Conservation (phyloP, 352 stramenopile genomes). For the Globisporangium middletonii region DNA sequence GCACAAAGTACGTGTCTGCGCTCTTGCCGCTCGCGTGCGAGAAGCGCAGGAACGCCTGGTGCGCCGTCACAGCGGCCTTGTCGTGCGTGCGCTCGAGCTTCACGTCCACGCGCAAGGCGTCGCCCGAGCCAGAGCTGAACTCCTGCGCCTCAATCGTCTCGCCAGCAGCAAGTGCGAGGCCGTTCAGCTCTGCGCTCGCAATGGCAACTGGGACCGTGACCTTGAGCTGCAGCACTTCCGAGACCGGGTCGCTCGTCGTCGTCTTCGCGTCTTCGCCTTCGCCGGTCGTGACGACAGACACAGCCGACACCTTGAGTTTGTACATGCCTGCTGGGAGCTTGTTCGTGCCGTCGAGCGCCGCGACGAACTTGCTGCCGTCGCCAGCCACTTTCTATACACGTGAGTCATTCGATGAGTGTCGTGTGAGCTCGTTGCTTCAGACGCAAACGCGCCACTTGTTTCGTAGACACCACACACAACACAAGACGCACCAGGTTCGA, state of each 20-base stretch:
- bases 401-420: neutral
- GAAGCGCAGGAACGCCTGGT: conserved; percentile 80
- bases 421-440: neutral
- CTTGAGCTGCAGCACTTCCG: conserved; percentile 68
- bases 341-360: conserved; percentile 27
- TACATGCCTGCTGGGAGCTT: conserved; percentile 63
- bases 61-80: conserved; percentile 48
- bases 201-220: conserved; percentile 66
- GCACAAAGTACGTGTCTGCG: conserved; percentile 69
- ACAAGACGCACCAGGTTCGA: conserved; percentile 43
- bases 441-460: neutral
- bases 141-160: conserved; percentile 44
- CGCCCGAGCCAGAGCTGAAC: conserved; percentile 56
- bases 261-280: conserved; percentile 24
- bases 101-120: conserved; percentile 54
- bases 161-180: conserved; percentile 33
- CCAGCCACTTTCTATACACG: conserved; percentile 45
- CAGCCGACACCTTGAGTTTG: conserved; percentile 70
- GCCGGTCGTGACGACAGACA: conserved; percentile 17
- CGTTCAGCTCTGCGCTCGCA: conserved; percentile 47
- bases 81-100: conserved; percentile 47
- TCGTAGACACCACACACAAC: neutral
- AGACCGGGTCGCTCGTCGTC: conserved; percentile 13
- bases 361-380: conserved; percentile 55
- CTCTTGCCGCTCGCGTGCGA: conserved; percentile 39